Percentiles rank a stretch among this genome's conserved stretches.
phyloP scores from a whole-genome alignment of 176 grass and related monocot species.

The Cenchrus fungigraminus region DNA sequence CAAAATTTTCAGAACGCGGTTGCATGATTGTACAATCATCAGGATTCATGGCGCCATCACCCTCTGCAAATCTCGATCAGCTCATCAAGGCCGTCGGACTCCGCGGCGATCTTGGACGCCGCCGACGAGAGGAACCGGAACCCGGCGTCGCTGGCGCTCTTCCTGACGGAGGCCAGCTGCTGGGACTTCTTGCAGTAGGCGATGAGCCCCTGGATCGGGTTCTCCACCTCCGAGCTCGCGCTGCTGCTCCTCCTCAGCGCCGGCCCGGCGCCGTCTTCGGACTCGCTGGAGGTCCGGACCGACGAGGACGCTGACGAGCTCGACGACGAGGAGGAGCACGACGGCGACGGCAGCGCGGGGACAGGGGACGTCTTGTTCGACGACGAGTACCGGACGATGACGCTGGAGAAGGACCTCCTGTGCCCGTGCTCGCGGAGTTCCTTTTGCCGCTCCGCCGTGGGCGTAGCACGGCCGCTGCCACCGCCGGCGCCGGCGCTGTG shows the following conservation, averaged over 20 bases:
- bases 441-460: slow-evolving; percentile 25
- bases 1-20: slow-evolving; percentile 38
- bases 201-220: slow-evolving; percentile 87
- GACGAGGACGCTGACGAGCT: slow-evolving; percentile 61
- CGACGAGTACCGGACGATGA: slow-evolving; percentile 48
- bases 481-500: not conserved
- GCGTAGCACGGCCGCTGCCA: not conserved
- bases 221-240: slow-evolving; percentile 80
- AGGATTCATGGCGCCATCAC: slow-evolving; percentile 3
- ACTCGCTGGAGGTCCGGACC: slow-evolving; percentile 53
- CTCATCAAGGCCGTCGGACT: slow-evolving; percentile 47
- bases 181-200: slow-evolving; percentile 96
- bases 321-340: slow-evolving; percentile 44
- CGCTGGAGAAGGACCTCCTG: slow-evolving; percentile 85
- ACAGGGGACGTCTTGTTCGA: slow-evolving; percentile 55
- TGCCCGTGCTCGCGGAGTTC: slow-evolving; percentile 53
- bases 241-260: slow-evolving; percentile 85
- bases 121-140: slow-evolving; percentile 54
- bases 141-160: slow-evolving; percentile 78
- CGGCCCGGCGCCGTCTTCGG: slow-evolving; percentile 33
- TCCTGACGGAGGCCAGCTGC: slow-evolving; percentile 64
- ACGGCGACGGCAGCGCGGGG: slow-evolving; percentile 27
- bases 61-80: slow-evolving; percentile 45
- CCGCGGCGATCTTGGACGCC: slow-evolving; percentile 60
- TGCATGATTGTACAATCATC: slow-evolving; percentile 45